These are phyloP conservation scores for Paramecium tetraurelia DNA, from an alignment of 73 alveolate species.

Conservation along the genomic window DNA sequence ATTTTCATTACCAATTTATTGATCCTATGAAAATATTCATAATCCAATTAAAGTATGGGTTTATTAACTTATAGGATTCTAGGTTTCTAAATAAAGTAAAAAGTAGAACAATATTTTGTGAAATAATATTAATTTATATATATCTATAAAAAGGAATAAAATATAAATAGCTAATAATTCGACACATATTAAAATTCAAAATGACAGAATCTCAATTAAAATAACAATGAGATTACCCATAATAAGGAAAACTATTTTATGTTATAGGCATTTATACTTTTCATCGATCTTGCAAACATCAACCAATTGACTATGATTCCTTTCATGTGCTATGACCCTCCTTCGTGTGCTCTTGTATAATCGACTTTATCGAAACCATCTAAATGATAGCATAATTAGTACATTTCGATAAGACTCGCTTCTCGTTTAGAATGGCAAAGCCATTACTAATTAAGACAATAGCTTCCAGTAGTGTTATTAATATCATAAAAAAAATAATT, in stretches of 20 bases:
- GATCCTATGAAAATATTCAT: too few species aligned
- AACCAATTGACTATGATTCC: slow-evolving; percentile 24
- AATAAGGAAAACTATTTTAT: not conserved
- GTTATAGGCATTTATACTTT: not conserved
- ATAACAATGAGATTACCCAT: not conserved
- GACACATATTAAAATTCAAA: slow-evolving; percentile 26
- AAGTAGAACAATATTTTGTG: not conserved
- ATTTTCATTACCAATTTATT: too few species aligned
- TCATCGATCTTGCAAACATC: slow-evolving; percentile 51
- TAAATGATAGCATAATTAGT: not conserved
- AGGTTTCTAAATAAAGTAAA: too few species aligned
- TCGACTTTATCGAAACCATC: slow-evolving; percentile 38
- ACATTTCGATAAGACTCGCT: slow-evolving; percentile 39
- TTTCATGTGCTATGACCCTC: slow-evolving; percentile 17
- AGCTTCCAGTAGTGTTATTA: slow-evolving; percentile 5
- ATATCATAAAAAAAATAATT: not conserved
- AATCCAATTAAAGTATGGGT: too few species aligned
- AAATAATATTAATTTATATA: not conserved
- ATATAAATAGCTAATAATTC: not conserved
- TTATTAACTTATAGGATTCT: too few species aligned
- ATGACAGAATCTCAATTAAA: slow-evolving; percentile 1
- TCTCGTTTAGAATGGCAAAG: slow-evolving; percentile 29
- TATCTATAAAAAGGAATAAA: not conserved
- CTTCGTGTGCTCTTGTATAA: slow-evolving; percentile 2
- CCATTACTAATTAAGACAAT: slow-evolving; percentile 21